Evolutionary conservation across 164 flowering plant genomes (phyloP), one percentile per base, ranked within the genome.

Genomic region (Hamamelis virginiana): DNA sequence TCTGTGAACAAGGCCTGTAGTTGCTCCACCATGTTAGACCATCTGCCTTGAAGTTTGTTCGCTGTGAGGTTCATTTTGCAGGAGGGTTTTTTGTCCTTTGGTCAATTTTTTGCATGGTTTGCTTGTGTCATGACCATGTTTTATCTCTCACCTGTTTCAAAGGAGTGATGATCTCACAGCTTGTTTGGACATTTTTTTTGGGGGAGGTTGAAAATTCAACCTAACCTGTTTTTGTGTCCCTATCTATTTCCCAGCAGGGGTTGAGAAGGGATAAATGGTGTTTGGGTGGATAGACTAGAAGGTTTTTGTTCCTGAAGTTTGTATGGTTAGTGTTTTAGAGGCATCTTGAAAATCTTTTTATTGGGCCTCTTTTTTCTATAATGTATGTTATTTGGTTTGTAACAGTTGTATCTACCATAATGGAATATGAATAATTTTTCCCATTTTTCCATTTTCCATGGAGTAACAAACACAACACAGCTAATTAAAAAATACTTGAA

Each of bases 21-120:
- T 11, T 59, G 68, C 61, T 73, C 62, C 47, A 64, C 68, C 52
- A 50, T 28, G 19, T 28, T 48, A 57, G 56, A 69, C 73, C 72
- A n/a, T 51, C 66, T 25, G 18, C 59, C 63, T 41, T 50, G 8
- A 68, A 63, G 59, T 70, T 44, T 70, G 72, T 72, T 76, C 69
- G 76, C 75, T 65, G 69, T 74, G 74, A 65, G 85, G 72, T 70
- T 70, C 70, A 65, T 76, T 80, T 84, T 77, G 66, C 71, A 64
- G 83, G 75, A 59, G 75, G 84, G 75, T 43, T 76, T 74, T 76
- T 76, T 33, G 8, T 46, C 43, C 26, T 38, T 26, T 0, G 10
- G 5, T 16, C 11, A 8, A 3, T 50, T 71, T 75, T 80, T 80
- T 77, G 64, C 81, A 70, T 82, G 87, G 80, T 72, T 67, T 57